These are phyloP conservation scores for Rhizopogon vinicolor DNA, from an alignment of 768 basidiomycete genomes.

Conservation along the genomic window DNA sequence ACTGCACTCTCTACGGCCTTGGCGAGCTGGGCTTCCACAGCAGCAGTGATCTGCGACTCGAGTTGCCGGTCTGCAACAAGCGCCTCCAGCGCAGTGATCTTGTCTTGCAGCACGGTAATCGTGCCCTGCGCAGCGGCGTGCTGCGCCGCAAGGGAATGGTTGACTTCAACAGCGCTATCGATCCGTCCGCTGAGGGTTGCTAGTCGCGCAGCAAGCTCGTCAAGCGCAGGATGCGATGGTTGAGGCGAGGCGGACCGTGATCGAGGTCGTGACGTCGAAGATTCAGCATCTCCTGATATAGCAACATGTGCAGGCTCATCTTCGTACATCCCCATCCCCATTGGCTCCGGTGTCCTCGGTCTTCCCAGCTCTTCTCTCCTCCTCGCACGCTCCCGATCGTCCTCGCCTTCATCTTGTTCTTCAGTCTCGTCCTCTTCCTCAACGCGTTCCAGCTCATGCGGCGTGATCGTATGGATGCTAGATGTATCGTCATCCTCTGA, in stretches of 20 bases:
- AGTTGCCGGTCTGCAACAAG: slow-evolving; percentile 48
- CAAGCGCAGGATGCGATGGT: slow-evolving; percentile 32
- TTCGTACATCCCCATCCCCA: slow-evolving; percentile 46
- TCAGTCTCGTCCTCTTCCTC: slow-evolving; percentile 74
- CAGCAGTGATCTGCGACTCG: slow-evolving; percentile 32
- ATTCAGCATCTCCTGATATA: slow-evolving; percentile 31
- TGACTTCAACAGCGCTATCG: slow-evolving; percentile 69
- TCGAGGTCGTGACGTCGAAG: slow-evolving; percentile 12
- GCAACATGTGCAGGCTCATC: slow-evolving; percentile 20
- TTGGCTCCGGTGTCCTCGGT: slow-evolving; percentile 80
- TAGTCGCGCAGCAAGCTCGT: slow-evolving; percentile 62
- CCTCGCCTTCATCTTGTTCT: slow-evolving; percentile 31
- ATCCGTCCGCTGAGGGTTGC: slow-evolving; percentile 64
- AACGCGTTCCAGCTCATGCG: slow-evolving; percentile 66
- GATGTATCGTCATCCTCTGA: slow-evolving; percentile 64
- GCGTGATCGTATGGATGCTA: slow-evolving; percentile 68
- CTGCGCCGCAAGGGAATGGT: slow-evolving; percentile 68
- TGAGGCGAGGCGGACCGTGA: slow-evolving; percentile 17
- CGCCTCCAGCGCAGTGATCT: slow-evolving; percentile 64
- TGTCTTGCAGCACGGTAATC: slow-evolving; percentile 62
- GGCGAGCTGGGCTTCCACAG: slow-evolving; percentile 28
- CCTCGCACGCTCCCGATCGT: slow-evolving; percentile 43
- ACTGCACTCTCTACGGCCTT: slow-evolving; percentile 30
- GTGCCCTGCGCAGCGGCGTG: slow-evolving; percentile 75
- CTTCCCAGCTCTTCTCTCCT: slow-evolving; percentile 56